Conservation (phyloP, 768 basidiomycete genomes). For the Tricholoma sp. region DNA sequence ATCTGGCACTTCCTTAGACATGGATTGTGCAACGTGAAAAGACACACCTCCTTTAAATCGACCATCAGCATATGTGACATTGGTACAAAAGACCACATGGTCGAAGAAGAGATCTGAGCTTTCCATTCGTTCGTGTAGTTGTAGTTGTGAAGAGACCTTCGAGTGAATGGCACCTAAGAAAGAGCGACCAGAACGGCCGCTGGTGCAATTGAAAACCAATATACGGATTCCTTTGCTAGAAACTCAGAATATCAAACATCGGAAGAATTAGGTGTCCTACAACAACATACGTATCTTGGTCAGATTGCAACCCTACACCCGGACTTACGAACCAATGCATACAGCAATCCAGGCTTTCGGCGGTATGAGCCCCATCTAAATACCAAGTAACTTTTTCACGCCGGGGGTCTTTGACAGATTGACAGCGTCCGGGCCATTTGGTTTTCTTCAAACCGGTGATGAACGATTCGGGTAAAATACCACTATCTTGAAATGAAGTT, state of each 20-base stretch:
- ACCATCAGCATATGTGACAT: slow-evolving; percentile 90
- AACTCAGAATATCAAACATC: slow-evolving; percentile 3
- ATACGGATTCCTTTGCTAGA: slow-evolving; percentile 38
- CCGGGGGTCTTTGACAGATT: slow-evolving; percentile 64
- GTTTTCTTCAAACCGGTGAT: slow-evolving; percentile 60
- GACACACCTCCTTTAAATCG: slow-evolving; percentile 80
- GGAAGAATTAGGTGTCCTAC: background rate
- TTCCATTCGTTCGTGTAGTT: slow-evolving; percentile 32
- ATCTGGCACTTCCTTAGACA: slow-evolving; percentile 42
- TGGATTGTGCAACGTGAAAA: background rate
- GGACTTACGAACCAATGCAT: slow-evolving; percentile 82
- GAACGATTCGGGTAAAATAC: slow-evolving; percentile 46
- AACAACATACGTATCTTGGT: slow-evolving; percentile 14
- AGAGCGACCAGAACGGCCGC: slow-evolving; percentile 71
- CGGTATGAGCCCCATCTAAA: slow-evolving; percentile 93
- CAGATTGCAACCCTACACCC: slow-evolving; percentile 39
- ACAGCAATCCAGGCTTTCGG: slow-evolving; percentile 84
- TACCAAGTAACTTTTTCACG: slow-evolving; percentile 66
- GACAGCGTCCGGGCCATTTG: slow-evolving; percentile 94
- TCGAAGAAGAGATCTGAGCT: slow-evolving; percentile 56
- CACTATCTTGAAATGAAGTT: slow-evolving; percentile 21
- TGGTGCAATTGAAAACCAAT: slow-evolving; percentile 94
- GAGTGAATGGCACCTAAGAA: slow-evolving; percentile 62
- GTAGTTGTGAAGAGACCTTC: slow-evolving; percentile 44
- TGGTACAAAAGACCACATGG: slow-evolving; percentile 91